Conservation (phyloP, 331 rosid genomes). For the Telfairia occidentalis region DNA sequence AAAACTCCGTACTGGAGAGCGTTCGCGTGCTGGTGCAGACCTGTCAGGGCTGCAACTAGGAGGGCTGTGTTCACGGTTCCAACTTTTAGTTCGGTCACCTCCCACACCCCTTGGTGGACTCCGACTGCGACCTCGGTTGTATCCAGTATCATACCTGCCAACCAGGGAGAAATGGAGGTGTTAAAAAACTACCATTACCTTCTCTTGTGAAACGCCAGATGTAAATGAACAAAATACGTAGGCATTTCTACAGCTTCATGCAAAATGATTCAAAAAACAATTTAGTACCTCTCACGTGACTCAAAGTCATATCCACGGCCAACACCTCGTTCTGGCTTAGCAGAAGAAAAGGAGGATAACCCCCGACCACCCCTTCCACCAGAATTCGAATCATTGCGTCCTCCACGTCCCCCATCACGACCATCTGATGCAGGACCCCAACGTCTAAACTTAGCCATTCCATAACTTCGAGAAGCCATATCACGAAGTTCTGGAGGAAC, state of each 20-base stretch:
- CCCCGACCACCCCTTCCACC: conserved; percentile 63
- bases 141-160: conserved; percentile 51
- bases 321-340: conserved; percentile 38
- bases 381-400: conserved; percentile 39
- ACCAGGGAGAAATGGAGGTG: not conserved
- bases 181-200: not conserved
- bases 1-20: conserved; percentile 40
- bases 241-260: too few relatives aligned
- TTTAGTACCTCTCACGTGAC: conserved; percentile 45
- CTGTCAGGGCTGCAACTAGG: conserved; percentile 48
- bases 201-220: not conserved
- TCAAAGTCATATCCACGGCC: conserved; percentile 50
- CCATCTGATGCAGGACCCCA: conserved; percentile 69
- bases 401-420: conserved; percentile 55
- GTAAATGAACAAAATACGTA: too few relatives aligned
- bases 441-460: conserved; percentile 66
- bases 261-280: not conserved
- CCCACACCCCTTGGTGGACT: conserved; percentile 55
- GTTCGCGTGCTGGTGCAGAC: conserved; percentile 23
- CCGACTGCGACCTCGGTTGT: conserved; percentile 21
- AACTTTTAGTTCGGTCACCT: conserved; percentile 36
- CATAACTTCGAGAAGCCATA: conserved; percentile 79
- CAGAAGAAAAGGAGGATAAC: conserved; percentile 29
- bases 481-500: conserved; percentile 81
- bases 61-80: conserved; percentile 42